These are phyloP conservation scores for Tylopilus sp. DNA, from an alignment of 1,284 basidiomycete genomes.

Conservation along the genomic window DNA sequence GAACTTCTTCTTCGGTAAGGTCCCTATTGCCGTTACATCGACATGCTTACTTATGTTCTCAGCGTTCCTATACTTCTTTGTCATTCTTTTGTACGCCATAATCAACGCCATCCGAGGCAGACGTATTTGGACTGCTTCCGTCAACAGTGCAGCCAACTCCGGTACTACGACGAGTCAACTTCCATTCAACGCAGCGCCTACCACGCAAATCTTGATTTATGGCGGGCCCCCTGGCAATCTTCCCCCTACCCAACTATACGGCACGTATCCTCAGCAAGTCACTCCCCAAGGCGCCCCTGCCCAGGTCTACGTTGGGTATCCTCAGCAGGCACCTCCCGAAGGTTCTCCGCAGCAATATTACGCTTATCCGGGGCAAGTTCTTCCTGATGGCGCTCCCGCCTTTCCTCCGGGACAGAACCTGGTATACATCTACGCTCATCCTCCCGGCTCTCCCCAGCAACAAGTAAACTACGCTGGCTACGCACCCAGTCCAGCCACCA, in stretches of 20 bases:
- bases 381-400: no score
- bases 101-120: constrained; percentile 22
- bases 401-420: no score
- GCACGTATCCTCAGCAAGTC: constrained; percentile 5
- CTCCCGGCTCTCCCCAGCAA: not conserved
- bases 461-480: constrained; percentile 6
- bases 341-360: no score
- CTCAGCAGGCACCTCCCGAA: not conserved
- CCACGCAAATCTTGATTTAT: constrained; percentile 6
- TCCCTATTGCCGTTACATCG: not conserved
- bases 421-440: no score
- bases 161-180: constrained; percentile 4
- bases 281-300: no score
- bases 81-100: constrained; percentile 23
- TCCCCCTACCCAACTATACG: constrained; percentile 7
- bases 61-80: constrained; percentile 26
- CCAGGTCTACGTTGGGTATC: not conserved
- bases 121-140: constrained; percentile 24
- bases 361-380: no score
- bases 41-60: not conserved
- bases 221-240: constrained; percentile 2
- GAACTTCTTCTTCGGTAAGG: constrained; percentile 25
- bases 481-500: constrained; percentile 2
- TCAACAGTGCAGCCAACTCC: constrained; percentile 16
- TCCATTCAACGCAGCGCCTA: constrained; percentile 4